Evolutionary conservation across 2,329 filamentous ascomycete genomes (phyloP), one percentile per base, ranked within the genome.

Genomic region (Trichophyton rubrum): DNA sequence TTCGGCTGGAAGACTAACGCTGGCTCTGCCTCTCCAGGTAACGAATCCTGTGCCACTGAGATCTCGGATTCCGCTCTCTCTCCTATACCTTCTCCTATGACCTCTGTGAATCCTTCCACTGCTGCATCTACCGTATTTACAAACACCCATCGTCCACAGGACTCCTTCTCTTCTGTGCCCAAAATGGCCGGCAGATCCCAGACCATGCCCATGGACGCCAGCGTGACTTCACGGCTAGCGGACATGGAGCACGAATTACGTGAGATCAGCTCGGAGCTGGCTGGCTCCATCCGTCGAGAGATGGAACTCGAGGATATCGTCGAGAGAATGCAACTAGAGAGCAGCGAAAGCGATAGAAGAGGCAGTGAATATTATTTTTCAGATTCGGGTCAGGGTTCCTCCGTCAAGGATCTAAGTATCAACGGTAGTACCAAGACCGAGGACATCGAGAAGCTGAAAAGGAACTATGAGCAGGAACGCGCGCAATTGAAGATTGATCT

Each of bases 251-350:
- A 90, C 72, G 93, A 99, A 79, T 75, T 99, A 66, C 89, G 89
- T 68, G 88, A 92, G 73, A 92, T 99, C 75, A 95, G 90, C 77
- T 83, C 86, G 62, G 93, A 99, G 79, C 79, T 99, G 72, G 93
- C 93, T 38, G 83, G 85, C 66, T 97, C 93, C 30, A 97, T 99
- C 69, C 85, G 89, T 68, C 85, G 93, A 63, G 93, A 99, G 77
- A 92, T 99, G 83, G 93, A 99, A 67, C 76, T 99, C 35, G 93
- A 99, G 73, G 93, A 99, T 72, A 80, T 97, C 55, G 86, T 97
- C 0, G 93, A 99, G 66, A 82, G 88, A 61, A 77, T 95, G 67
- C 91, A 96, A 71, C 78, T 84, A n/a, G 90, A 96, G 64, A 84
- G 73, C 69, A 78, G 66, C 68, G 73, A 78, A n/a, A 70, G 80